Conservation (phyloP, 202 grass and related monocot species). For the Alloteropsis angusta region DNA sequence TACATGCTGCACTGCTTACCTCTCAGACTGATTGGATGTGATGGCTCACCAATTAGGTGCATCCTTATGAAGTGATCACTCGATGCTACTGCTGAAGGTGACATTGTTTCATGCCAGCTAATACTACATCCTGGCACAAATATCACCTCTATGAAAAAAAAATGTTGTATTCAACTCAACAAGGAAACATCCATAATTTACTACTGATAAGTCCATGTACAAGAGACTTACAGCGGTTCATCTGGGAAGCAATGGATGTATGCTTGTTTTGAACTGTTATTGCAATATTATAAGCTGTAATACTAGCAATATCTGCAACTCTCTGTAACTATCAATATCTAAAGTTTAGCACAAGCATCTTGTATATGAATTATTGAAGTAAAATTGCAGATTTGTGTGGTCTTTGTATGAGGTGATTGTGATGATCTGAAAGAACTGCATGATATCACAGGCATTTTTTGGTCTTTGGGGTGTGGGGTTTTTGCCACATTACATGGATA, state of each 20-base stretch:
- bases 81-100: not conserved
- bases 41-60: conserved; percentile 83
- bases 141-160: not conserved
- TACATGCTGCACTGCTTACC: conserved; percentile 88
- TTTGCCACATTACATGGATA: not conserved
- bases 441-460: not conserved
- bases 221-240: not conserved
- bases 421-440: not conserved
- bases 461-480: not conserved
- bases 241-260: not conserved
- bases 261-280: conserved; percentile 1
- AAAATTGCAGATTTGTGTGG: not conserved
- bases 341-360: not conserved
- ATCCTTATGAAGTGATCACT: conserved; percentile 68
- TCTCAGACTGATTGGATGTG: conserved; percentile 50
- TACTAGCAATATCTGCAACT: not conserved
- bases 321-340: not conserved
- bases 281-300: not conserved
- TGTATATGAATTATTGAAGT: not conserved
- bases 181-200: not conserved
- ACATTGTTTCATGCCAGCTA: not conserved
- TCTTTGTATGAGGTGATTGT: not conserved
- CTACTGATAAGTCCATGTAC: not conserved
- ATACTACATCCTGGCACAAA: not conserved
- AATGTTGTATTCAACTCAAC: not conserved